Evolutionary conservation across 2,329 filamentous ascomycete species (phyloP).

Genomic region (Tolypocladium sp.): DNA sequence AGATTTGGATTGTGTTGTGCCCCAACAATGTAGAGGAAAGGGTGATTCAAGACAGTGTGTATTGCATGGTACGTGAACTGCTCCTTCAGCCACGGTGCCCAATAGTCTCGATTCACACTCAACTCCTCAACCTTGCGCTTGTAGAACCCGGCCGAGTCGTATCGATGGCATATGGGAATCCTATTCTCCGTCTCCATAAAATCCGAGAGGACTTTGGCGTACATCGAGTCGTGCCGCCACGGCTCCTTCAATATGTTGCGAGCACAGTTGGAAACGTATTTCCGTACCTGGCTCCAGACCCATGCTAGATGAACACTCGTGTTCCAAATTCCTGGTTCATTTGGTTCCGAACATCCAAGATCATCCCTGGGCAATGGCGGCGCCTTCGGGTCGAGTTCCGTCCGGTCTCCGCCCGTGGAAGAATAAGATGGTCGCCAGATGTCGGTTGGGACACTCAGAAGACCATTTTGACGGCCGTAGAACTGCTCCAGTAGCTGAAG

Average conservation of each 20-base stretch:
- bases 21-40: constrained; percentile 42
- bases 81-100: constrained; percentile 41
- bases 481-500: constrained; percentile 39
- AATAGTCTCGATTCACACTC: constrained; percentile 34
- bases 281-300: constrained; percentile 38
- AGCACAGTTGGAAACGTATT: constrained; percentile 38
- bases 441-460: constrained; percentile 30
- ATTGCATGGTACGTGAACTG: constrained; percentile 46
- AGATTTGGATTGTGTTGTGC: constrained; percentile 42
- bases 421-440: constrained; percentile 27
- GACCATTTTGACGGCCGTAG: constrained; percentile 36
- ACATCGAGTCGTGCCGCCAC: constrained; percentile 42
- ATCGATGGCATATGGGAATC: constrained; percentile 40
- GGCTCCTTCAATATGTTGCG: constrained; percentile 38
- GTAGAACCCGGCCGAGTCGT: constrained; percentile 43
- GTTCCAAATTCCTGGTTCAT: constrained; percentile 40
- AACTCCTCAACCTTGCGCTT: constrained; percentile 37
- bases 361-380: constrained; percentile 35
- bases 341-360: constrained; percentile 27
- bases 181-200: constrained; percentile 41
- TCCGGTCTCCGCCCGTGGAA: constrained; percentile 9
- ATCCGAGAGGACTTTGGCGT: constrained; percentile 39
- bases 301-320: constrained; percentile 37
- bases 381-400: constrained; percentile 19
- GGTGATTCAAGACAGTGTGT: constrained; percentile 41